A percentile compares a stretch with the other conserved stretches of the same genome.
Evolutionary conservation across 2,329 filamentous ascomycete species (phyloP).

Genomic region (Penicillium griseofulvum): DNA sequence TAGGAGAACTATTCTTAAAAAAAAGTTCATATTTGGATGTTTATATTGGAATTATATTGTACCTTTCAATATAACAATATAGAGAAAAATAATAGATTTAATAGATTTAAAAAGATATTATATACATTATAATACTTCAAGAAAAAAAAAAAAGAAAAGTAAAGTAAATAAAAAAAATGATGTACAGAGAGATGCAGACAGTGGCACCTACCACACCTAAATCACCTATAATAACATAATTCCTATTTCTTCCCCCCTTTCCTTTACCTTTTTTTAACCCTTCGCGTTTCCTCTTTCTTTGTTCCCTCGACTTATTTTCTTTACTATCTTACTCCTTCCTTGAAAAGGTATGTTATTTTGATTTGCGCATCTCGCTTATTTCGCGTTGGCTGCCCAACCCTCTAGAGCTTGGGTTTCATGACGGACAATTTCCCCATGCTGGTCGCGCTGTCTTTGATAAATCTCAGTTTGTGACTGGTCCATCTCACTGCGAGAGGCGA

Average conservation of each 20-base stretch:
- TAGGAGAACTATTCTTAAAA: conserved; percentile 17
- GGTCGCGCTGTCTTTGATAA: background rate
- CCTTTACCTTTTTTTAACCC: conserved; percentile 7
- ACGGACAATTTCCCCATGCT: conserved; percentile 1
- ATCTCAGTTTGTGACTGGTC: background rate
- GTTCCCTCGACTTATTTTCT: background rate
- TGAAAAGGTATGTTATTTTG: background rate
- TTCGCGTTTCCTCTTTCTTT: conserved; percentile 2
- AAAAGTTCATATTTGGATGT: conserved; percentile 1
- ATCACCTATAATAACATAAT: conserved; percentile 12
- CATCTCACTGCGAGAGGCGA: background rate
- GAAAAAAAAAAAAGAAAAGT: background rate
- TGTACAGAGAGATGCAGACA: conserved; percentile 12
- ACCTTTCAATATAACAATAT: too few species aligned
- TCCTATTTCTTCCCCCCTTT: conserved; percentile 4
- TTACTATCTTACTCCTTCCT: background rate
- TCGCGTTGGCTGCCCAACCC: conserved; percentile 1
- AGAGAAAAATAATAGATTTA: too few species aligned
- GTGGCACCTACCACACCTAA: conserved; percentile 32
- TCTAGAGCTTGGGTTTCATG: background rate
- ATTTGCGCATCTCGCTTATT: conserved; percentile 3
- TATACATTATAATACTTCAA: too few species aligned
- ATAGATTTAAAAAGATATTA: too few species aligned
- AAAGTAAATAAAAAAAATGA: conserved; percentile 18
- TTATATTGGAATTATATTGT: background rate